These are phyloP conservation scores for Candida neerlandica DNA, from an alignment of 1,139 yeast species.

Conservation along the genomic window DNA sequence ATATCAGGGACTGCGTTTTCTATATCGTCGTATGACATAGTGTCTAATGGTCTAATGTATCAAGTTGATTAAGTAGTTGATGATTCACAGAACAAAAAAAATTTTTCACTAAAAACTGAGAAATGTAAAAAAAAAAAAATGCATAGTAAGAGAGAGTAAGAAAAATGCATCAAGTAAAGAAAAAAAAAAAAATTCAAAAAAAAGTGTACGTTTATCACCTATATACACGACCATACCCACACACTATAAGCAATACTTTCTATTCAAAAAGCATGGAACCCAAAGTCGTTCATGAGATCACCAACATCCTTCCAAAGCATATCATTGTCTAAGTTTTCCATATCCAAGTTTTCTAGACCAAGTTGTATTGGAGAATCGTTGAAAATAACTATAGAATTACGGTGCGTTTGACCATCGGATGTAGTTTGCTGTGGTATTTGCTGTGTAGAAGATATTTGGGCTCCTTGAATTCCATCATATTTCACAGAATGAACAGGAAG, in stretches of 20 bases:
- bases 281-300: constrained; percentile 91
- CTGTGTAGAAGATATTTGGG: no score
- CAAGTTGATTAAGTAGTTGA: background rate
- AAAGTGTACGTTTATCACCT: background rate
- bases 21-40: constrained; percentile 64
- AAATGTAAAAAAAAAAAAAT: constrained; percentile 3
- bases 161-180: background rate
- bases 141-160: background rate
- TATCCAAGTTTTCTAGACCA: constrained; percentile 36
- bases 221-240: constrained; percentile 10
- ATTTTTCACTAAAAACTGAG: constrained; percentile 8
- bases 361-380: constrained; percentile 37
- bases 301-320: constrained; percentile 89
- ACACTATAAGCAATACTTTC: background rate
- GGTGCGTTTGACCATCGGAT: no score
- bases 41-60: constrained; percentile 1
- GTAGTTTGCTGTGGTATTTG: background rate
- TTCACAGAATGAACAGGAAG: background rate
- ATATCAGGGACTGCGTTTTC: constrained; percentile 86
- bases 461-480: background rate
- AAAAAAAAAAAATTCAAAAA: constrained; percentile 3
- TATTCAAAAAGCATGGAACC: constrained; percentile 56
- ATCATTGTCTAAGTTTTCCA: constrained; percentile 53
- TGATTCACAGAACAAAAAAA: constrained; percentile 6
- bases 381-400: constrained; percentile 14